Evolutionary conservation across 2,329 filamentous ascomycete species (phyloP).

Genomic region (Aspergillus sp.): DNA sequence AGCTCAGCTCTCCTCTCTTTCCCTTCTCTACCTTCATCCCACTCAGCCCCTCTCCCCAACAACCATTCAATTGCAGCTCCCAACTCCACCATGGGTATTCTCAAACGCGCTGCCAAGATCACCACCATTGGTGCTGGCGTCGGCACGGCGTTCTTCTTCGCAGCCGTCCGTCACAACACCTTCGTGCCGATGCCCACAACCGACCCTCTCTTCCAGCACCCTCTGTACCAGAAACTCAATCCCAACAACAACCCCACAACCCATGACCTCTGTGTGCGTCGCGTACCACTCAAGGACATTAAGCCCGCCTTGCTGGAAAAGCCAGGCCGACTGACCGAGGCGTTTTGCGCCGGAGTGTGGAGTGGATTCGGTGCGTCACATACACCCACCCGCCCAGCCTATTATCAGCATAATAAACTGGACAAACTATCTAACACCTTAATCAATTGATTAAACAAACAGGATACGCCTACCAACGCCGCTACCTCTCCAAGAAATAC

Average conservation of each 20-base stretch:
- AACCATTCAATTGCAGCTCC: too few relatives aligned
- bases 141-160: constrained; percentile 56
- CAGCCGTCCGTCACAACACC: constrained; percentile 57
- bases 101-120: constrained; percentile 46
- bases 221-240: constrained; percentile 54
- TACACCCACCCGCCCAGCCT: background rate
- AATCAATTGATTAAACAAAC: background rate
- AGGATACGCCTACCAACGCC: constrained; percentile 57
- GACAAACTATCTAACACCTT: background rate
- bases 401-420: too few relatives aligned
- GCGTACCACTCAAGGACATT: constrained; percentile 64
- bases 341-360: constrained; percentile 70
- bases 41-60: background rate
- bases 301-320: constrained; percentile 65
- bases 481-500: constrained; percentile 58
- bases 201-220: constrained; percentile 64
- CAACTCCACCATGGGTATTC: constrained; percentile 53
- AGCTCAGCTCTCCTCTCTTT: constrained; percentile 5
- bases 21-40: background rate
- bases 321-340: constrained; percentile 62
- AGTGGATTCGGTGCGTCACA: constrained; percentile 60
- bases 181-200: constrained; percentile 60
- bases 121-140: constrained; percentile 51
- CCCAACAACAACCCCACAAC: constrained; percentile 57
- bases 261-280: constrained; percentile 66